phyloP scores from a whole-genome alignment of 208 protist species.

The Strigomonas galati region DNA sequence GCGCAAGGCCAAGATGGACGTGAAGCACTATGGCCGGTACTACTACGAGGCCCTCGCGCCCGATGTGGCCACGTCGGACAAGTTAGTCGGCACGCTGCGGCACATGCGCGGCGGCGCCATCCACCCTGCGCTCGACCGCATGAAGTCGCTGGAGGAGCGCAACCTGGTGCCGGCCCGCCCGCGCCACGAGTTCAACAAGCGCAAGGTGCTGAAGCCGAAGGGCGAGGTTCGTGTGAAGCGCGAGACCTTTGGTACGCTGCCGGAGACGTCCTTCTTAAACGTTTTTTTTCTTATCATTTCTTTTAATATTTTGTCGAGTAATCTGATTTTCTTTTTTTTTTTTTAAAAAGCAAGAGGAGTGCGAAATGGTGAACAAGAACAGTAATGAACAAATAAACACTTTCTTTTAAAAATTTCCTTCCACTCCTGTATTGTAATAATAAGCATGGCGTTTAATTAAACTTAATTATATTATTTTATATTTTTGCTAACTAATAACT shows the following conservation, averaged over 20 bases:
- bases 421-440: no score
- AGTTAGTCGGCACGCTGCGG: conserved; percentile 79
- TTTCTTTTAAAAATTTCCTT: no score
- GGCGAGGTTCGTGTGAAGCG: conserved; percentile 81
- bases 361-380: not conserved
- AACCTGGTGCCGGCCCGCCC: conserved; percentile 86
- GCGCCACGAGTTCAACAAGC: conserved; percentile 86
- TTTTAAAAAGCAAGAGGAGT: not conserved
- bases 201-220: conserved; percentile 86
- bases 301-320: not conserved
- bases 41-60: conserved; percentile 74
- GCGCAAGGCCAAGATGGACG: conserved; percentile 51
- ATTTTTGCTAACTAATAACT: not conserved
- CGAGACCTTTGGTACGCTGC: conserved; percentile 76
- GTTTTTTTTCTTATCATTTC: not conserved
- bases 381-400: not conserved
- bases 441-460: conserved; percentile 6
- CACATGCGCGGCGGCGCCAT: conserved; percentile 71
- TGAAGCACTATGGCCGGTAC: conserved; percentile 85
- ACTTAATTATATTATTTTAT: conserved; percentile 2
- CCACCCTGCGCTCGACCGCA: conserved; percentile 74
- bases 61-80: conserved; percentile 65
- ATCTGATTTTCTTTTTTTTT: conserved; percentile 1
- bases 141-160: conserved; percentile 90
- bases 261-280: conserved; percentile 71